Evolutionary conservation across 768 basidiomycete genomes (phyloP).

Genomic region (Agaricus sinodeliciosus): DNA sequence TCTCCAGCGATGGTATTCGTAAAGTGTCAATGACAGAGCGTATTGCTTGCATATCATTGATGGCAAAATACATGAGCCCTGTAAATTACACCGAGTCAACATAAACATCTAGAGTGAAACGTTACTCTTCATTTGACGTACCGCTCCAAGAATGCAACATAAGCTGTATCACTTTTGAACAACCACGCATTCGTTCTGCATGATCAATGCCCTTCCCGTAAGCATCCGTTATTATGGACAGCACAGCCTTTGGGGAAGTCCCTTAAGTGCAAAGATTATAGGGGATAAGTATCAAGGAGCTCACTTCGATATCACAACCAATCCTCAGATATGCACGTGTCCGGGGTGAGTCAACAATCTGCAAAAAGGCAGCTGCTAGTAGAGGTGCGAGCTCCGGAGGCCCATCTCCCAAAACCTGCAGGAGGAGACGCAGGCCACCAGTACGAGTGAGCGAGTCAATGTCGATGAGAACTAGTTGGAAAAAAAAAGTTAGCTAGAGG

Average conservation of each 20-base stretch:
- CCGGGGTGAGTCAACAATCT: slow-evolving; percentile 79
- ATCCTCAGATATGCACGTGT: slow-evolving; percentile 72
- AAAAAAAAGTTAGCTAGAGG: not conserved
- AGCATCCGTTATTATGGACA: slow-evolving; percentile 88
- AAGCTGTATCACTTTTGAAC: slow-evolving; percentile 69
- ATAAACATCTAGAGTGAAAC: not conserved
- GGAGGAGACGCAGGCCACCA: slow-evolving; percentile 79
- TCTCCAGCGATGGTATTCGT: slow-evolving; percentile 81
- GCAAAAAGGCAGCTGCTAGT: slow-evolving; percentile 73
- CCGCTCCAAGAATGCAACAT: slow-evolving; percentile 94
- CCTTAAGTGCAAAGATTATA: not conserved
- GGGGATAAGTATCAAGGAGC: slow-evolving; percentile 11
- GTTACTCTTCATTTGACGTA: slow-evolving; percentile 21
- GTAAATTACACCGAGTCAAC: not conserved
- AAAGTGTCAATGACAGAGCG: slow-evolving; percentile 80
- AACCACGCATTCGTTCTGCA: slow-evolving; percentile 72
- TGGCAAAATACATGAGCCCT: slow-evolving; percentile 91
- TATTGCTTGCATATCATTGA: slow-evolving; percentile 83
- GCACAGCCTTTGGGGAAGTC: slow-evolving; percentile 51
- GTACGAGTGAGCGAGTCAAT: slow-evolving; percentile 74
- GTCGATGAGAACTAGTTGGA: slow-evolving; percentile 79
- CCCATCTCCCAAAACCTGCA: slow-evolving; percentile 87
- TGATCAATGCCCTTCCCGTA: slow-evolving; percentile 81
- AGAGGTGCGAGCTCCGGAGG: slow-evolving; percentile 76
- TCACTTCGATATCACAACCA: slow-evolving; percentile 86